Base-by-base conservation (phyloP, 371 early-diverging fungal genomes). In the Coemansia sp. region DNA sequence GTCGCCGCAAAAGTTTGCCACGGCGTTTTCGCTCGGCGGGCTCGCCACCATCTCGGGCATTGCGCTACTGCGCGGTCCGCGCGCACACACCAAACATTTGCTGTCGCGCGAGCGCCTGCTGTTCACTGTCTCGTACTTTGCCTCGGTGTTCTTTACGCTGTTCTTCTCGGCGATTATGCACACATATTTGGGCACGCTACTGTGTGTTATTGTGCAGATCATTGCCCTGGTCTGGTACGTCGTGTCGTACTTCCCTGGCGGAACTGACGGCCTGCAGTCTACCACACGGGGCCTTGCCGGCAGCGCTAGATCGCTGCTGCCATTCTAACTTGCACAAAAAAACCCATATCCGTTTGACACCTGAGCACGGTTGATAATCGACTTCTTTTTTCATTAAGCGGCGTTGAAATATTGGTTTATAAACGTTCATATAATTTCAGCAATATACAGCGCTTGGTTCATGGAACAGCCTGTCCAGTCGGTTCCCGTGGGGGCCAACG, bases 241-340 rank as follows among this genome's bases (percentile, higher is more conserved):
- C 57, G 85, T 80, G 11, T 81, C 83, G 33, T 84, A 84, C 54
- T 77, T 84, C 33, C 85, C 85, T 0, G 82, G 82, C 40, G 84
- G 84, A 35, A 55, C 77, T 0, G 61, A 61, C 0, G 77, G 77
- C 30, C 59, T 79, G 30, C 69, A 68, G 42, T 76, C 71, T 4
- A 74, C 79, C 20, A 75, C 79, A 2, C 62, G 59, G 34, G 65
- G 48, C 51, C 55, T 79, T 38, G 72, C 61, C 10, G 61, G 68
- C 31, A 56, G 65, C n/a, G 77, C 68, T 1, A 47, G 79, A 16
- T 53, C 72, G 0, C 69, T 76, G 48, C 48, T 78, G 48, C 79
- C 79, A 1, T 63, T 79, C 42, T 78, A 60, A 16, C n/a, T 45
- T 8, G 47, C 26, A 26, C 26, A 26, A 26, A 26, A 26, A 26